phyloP scores from a whole-genome alignment of 495 filamentous ascomycete genomes.

The Aspergillus nanangensis region DNA sequence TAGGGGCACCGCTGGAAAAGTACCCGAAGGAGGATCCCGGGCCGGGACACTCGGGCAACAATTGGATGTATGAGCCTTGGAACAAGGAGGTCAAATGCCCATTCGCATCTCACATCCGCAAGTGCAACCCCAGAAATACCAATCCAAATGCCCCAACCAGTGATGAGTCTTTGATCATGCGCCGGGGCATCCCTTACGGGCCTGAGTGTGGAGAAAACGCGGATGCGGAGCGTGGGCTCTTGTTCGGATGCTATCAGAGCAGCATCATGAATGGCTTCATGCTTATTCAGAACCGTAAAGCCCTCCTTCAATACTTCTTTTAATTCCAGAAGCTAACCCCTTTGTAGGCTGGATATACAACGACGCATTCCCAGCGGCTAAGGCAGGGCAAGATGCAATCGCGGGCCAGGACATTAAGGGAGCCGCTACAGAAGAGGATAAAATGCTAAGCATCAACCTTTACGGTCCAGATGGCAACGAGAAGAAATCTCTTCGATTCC shows the following conservation, averaged over 20 bases:
- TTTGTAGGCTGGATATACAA: no score
- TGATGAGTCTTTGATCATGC: conserved; percentile 18
- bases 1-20: no score
- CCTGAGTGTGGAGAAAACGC: conserved; percentile 9
- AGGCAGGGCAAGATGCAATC: no score
- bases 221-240: conserved; percentile 30
- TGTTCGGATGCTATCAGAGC: conserved; percentile 40
- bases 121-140: conserved; percentile 28
- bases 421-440: conserved; percentile 4
- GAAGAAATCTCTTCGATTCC: conserved; percentile 5
- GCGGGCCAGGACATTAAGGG: no score
- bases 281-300: conserved; percentile 13
- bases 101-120: conserved; percentile 33
- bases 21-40: conserved; percentile 1
- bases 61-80: conserved; percentile 22
- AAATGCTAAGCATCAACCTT: conserved; percentile 4
- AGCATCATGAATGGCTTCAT: conserved; percentile 31
- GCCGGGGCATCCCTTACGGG: conserved; percentile 29
- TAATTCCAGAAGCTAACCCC: no score
- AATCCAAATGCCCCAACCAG: conserved; percentile 16
- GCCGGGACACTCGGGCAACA: conserved; percentile 14
- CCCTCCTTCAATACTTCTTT: background rate
- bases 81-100: conserved; percentile 20
- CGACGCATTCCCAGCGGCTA: no score
- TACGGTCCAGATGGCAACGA: background rate